Evolutionary conservation across 306 rosid species (phyloP).

Genomic region (Vicia faba): DNA sequence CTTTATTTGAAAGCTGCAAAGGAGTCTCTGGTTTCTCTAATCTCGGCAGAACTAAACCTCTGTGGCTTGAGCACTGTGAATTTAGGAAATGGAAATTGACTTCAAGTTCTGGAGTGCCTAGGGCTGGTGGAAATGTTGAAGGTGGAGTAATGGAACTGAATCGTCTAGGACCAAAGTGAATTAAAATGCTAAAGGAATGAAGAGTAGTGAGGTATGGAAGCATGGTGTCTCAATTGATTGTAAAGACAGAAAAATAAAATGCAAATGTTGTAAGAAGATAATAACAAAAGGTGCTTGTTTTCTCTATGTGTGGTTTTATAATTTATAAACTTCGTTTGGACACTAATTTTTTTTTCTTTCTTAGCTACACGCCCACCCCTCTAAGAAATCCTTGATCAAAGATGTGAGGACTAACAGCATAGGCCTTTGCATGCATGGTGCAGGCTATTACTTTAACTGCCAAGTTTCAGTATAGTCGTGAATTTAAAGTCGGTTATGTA

Average conservation of each 20-base stretch:
- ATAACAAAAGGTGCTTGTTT: background rate
- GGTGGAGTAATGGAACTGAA: constrained; percentile 6
- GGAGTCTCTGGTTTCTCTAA: background rate
- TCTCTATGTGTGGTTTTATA: background rate
- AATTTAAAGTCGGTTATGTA: background rate
- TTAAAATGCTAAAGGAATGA: background rate
- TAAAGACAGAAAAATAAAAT: background rate
- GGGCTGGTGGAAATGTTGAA: constrained; percentile 1
- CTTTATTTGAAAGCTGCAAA: background rate
- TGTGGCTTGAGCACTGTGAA: background rate
- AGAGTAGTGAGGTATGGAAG: background rate
- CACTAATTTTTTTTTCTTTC: background rate
- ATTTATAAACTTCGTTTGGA: background rate
- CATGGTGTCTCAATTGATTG: background rate
- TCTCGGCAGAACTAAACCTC: background rate
- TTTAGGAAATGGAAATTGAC: background rate
- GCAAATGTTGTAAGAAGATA: background rate
- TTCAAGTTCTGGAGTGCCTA: background rate
- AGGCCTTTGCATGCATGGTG: background rate
- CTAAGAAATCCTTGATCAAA: background rate
- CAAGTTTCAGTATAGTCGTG: background rate
- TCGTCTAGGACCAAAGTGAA: background rate
- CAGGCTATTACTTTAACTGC: background rate
- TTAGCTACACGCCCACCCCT: background rate
- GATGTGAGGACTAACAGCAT: background rate